A percentile compares a stretch with the other conserved stretches of the same genome.
Evolutionary conservation across 495 filamentous ascomycete species (phyloP).

Genomic region (Apodospora peruviana): DNA sequence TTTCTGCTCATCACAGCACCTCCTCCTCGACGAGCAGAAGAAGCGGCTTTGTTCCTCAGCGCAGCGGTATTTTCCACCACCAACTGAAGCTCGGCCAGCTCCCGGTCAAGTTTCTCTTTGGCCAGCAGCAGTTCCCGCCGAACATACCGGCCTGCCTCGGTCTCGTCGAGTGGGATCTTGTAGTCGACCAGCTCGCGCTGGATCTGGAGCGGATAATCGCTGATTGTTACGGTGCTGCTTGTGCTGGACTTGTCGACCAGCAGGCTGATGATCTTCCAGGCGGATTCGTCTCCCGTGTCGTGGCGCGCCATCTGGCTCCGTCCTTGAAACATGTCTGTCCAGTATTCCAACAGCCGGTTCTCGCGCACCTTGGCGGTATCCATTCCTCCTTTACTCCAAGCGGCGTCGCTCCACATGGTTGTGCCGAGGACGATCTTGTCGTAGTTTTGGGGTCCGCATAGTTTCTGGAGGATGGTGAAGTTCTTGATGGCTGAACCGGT

Average conservation of each 20-base stretch:
- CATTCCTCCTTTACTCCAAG: background rate
- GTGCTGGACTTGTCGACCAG: background rate
- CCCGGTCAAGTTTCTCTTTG: constrained; percentile 12
- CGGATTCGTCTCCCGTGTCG: background rate
- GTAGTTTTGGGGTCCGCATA: constrained; percentile 35
- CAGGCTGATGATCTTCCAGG: background rate
- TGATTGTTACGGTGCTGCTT: background rate
- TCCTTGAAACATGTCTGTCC: background rate
- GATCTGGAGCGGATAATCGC: constrained; percentile 18
- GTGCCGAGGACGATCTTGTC: constrained; percentile 37
- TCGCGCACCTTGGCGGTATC: background rate
- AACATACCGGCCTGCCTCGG: constrained; percentile 25
- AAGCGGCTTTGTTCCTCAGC: too few species aligned
- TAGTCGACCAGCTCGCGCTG: constrained; percentile 33
- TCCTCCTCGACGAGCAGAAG: too few species aligned
- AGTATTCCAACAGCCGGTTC: background rate
- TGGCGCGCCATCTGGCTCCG: background rate
- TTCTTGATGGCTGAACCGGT: constrained; percentile 33
- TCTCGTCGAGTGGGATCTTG: constrained; percentile 22
- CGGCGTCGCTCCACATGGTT: constrained; percentile 32
- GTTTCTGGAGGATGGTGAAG: constrained; percentile 38
- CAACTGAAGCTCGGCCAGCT: constrained; percentile 13
- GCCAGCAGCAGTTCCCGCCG: constrained; percentile 15
- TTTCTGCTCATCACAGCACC: too few species aligned
- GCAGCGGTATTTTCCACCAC: too few species aligned